A percentile compares a stretch with the other conserved stretches of the same genome.
These are phyloP conservation scores for Gastrolobium villosum DNA, from an alignment of 306 rosid genomes.

Conservation along the genomic window DNA sequence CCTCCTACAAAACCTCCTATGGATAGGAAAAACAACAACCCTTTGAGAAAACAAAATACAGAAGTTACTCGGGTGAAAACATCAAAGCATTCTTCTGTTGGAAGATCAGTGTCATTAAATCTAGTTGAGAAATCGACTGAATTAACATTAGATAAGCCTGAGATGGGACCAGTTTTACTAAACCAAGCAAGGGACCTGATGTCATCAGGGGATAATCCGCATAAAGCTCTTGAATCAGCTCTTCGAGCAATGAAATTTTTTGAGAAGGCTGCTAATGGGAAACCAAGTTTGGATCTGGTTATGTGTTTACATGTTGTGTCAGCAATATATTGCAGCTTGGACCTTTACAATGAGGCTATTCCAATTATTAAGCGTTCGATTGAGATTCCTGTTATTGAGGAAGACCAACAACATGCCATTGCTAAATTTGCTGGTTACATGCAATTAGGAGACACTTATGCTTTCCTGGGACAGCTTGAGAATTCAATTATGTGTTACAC, in stretches of 20 bases:
- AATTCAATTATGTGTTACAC: conserved; percentile 78
- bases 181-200: conserved; percentile 90
- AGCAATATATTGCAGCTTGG: conserved; percentile 81
- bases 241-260: conserved; percentile 77
- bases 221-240: conserved; percentile 80
- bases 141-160: conserved; percentile 59
- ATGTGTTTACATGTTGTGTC: conserved; percentile 93
- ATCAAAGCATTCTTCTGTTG: conserved; percentile 48
- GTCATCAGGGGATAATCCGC: conserved; percentile 72
- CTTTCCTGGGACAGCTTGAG: conserved; percentile 90
- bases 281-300: conserved; percentile 78
- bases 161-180: conserved; percentile 72
- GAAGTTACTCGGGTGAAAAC: conserved; percentile 52
- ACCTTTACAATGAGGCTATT: conserved; percentile 77
- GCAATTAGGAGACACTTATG: conserved; percentile 96
- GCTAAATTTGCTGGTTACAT: conserved; percentile 92
- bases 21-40: conserved; percentile 55
- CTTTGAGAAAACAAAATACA: conserved; percentile 57
- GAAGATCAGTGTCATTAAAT: conserved; percentile 54
- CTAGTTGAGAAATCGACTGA: conserved; percentile 49
- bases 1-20: conserved; percentile 67
- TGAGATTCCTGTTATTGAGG: conserved; percentile 69
- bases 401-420: conserved; percentile 78
- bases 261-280: conserved; percentile 66
- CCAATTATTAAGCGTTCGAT: conserved; percentile 78